These are phyloP conservation scores for Pseudozyma flocculosa DNA, from an alignment of 1,284 basidiomycete genomes.

Conservation along the genomic window DNA sequence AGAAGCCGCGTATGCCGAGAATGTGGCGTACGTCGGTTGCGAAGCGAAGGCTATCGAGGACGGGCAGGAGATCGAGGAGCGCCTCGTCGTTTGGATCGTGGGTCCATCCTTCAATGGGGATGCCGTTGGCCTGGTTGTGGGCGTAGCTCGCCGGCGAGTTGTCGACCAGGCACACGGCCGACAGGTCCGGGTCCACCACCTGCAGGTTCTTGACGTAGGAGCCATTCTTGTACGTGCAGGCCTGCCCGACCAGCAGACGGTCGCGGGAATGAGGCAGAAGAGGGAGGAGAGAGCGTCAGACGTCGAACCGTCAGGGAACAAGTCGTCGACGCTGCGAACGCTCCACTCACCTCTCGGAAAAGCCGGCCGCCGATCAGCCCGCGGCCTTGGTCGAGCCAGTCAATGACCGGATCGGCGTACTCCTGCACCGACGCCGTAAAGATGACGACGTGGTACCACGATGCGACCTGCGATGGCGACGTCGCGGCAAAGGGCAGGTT, in stretches of 20 bases:
- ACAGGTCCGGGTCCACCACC: conserved; percentile 82
- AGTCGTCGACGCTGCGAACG: no score
- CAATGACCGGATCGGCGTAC: conserved; percentile 98
- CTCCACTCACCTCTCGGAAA: conserved; percentile 73
- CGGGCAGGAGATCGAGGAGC: conserved; percentile 87
- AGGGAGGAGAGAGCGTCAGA: no score
- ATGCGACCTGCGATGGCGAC: conserved; percentile 69
- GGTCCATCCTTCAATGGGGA: conserved; percentile 99
- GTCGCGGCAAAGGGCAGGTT: no score
- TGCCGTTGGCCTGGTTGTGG: conserved; percentile 93
- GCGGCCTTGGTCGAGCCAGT: conserved; percentile 95
- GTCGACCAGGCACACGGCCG: conserved; percentile 88
- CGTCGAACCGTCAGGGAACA: no score
- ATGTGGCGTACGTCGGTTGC: conserved; percentile 91
- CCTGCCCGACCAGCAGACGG: conserved; percentile 46
- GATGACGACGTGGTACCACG: conserved; percentile 98
- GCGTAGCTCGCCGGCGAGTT: conserved; percentile 93
- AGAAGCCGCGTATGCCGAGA: conserved; percentile 69
- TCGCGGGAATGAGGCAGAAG: no score
- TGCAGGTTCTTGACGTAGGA: conserved; percentile 92
- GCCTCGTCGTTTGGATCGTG: conserved; percentile 96
- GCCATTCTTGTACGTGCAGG: conserved; percentile 88
- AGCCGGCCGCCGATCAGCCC: conserved; percentile 78
- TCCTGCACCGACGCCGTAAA: conserved; percentile 99
- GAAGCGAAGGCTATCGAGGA: conserved; percentile 92